These are phyloP conservation scores for Sugiyamaella mastotermitis DNA, from an alignment of 805 yeast genomes.

Conservation along the genomic window DNA sequence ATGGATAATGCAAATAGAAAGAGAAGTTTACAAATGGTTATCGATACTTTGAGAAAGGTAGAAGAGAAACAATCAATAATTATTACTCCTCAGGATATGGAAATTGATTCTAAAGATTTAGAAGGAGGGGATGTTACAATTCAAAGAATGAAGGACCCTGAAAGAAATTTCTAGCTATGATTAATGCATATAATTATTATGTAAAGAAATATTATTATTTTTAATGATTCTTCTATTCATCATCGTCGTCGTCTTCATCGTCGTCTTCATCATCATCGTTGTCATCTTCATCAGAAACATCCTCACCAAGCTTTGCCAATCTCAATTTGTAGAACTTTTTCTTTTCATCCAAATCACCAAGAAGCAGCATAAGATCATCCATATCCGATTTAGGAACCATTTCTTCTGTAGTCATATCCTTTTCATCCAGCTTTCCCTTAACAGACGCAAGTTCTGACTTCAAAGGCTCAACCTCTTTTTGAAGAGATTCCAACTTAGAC, in stretches of 20 bases:
- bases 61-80: slow-evolving; percentile 79
- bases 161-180: slow-evolving; percentile 10
- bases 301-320: slow-evolving; percentile 49
- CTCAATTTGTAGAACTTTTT: slow-evolving; percentile 50
- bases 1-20: slow-evolving; percentile 93
- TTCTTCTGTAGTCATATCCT: neutral
- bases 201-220: neutral
- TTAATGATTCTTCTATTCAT: slow-evolving; percentile 1
- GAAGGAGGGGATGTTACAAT: slow-evolving; percentile 40
- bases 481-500: too few relatives aligned
- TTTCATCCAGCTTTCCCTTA: neutral
- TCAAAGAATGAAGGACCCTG: slow-evolving; percentile 31
- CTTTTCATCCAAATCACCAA: slow-evolving; percentile 71
- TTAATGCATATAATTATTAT: neutral
- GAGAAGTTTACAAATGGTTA: slow-evolving; percentile 67
- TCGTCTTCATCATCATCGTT: slow-evolving; percentile 61
- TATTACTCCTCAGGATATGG: slow-evolving; percentile 90
- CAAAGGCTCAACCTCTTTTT: slow-evolving; percentile 2
- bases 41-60: slow-evolving; percentile 57
- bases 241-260: slow-evolving; percentile 36
- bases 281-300: slow-evolving; percentile 65
- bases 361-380: slow-evolving; percentile 71
- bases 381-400: slow-evolving; percentile 47
- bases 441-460: neutral
- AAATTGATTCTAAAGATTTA: slow-evolving; percentile 54